Percentiles rank a stretch among this genome's conserved stretches.
These are phyloP conservation scores for Malassezia pachydermatis DNA, from an alignment of 1,284 basidiomycete species.

Conservation along the genomic window DNA sequence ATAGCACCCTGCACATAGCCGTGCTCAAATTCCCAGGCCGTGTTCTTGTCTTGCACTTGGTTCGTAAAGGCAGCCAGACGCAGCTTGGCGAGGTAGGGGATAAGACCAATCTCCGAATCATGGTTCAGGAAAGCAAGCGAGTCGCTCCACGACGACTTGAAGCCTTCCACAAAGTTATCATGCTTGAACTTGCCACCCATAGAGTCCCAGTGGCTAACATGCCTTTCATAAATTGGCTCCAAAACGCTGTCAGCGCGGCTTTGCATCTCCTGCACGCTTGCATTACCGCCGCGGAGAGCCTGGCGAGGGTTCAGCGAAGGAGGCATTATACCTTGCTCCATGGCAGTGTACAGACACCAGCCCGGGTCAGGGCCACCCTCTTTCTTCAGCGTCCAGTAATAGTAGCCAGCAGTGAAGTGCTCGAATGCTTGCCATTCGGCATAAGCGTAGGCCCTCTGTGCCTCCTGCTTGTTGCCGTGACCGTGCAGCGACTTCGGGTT, in stretches of 20 bases:
- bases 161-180: conserved; percentile 60
- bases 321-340: conserved; percentile 59
- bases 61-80: conserved; percentile 53
- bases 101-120: conserved; percentile 57
- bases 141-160: conserved; percentile 62
- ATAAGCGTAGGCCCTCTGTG: conserved; percentile 52
- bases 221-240: conserved; percentile 16
- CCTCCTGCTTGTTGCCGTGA: conserved; percentile 19
- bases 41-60: conserved; percentile 49
- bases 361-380: conserved; percentile 60
- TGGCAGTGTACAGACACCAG: conserved; percentile 66
- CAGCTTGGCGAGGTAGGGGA: conserved; percentile 55
- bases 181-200: conserved; percentile 55
- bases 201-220: conserved; percentile 52
- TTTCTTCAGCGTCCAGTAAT: conserved; percentile 82
- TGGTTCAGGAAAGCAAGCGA: conserved; percentile 54
- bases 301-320: conserved; percentile 11
- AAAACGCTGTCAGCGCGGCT: conserved; percentile 4
- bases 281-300: not conserved
- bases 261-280: not conserved
- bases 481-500: conserved; percentile 57
- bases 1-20: conserved; percentile 54
- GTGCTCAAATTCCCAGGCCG: conserved; percentile 51
- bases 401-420: conserved; percentile 62
- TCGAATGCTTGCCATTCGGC: conserved; percentile 66